Percentiles rank a stretch among this genome's conserved stretches.
Conservation (phyloP, 176 grass and related monocot genomes). For the Carex parvula region DNA sequence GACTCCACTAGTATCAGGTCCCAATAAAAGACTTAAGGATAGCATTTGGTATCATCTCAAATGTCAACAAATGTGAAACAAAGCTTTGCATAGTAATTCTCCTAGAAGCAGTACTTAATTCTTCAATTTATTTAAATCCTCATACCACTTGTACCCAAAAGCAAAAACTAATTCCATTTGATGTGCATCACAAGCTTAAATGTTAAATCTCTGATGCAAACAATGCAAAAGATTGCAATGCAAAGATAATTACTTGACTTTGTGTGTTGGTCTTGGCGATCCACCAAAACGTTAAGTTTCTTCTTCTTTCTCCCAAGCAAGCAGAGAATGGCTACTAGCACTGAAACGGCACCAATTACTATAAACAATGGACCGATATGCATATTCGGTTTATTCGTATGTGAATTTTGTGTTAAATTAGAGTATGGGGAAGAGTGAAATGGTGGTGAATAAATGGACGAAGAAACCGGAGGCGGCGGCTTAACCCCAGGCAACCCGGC, state of each 20-base stretch:
- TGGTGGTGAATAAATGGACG: background rate
- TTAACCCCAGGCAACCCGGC: background rate
- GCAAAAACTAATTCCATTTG: conserved; percentile 27
- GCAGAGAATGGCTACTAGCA: conserved; percentile 28
- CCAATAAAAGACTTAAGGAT: background rate
- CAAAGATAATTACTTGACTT: background rate
- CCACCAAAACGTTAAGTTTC: conserved; percentile 24
- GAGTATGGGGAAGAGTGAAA: background rate
- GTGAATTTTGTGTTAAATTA: conserved; percentile 1
- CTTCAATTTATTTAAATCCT: conserved; percentile 19
- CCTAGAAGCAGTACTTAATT: conserved; percentile 11
- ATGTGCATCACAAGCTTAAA: background rate
- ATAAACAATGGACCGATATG: conserved; percentile 28
- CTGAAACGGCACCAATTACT: conserved; percentile 24
- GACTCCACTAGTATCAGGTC: background rate
- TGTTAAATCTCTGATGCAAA: background rate
- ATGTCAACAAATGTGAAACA: background rate
- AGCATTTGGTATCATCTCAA: background rate
- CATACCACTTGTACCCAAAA: conserved; percentile 21
- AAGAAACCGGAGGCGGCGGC: background rate
- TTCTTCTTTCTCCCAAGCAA: conserved; percentile 35
- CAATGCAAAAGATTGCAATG: background rate
- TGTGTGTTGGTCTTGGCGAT: conserved; percentile 26
- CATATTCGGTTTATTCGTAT: background rate
- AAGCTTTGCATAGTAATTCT: background rate